Conservation (phyloP, 2,329 filamentous ascomycete species). For the Pseudocercospora eumusae region DNA sequence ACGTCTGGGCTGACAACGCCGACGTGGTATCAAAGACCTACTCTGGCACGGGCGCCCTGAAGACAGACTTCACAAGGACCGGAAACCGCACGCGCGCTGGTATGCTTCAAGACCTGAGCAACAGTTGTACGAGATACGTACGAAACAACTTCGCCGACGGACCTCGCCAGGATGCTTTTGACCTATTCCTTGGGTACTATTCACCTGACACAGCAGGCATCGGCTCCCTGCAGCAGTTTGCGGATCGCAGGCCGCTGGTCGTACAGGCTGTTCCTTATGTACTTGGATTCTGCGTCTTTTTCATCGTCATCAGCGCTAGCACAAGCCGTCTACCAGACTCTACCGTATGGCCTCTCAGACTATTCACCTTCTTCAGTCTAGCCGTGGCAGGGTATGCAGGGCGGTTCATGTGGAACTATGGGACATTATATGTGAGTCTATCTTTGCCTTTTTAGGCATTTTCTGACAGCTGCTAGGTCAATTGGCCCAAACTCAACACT, state of each 20-base stretch:
- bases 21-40: constrained; percentile 92
- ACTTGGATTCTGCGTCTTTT: constrained; percentile 80
- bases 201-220: constrained; percentile 71
- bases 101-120: constrained; percentile 80
- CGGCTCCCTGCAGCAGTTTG: constrained; percentile 73
- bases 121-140: constrained; percentile 85
- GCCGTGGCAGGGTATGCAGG: constrained; percentile 68
- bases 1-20: constrained; percentile 97
- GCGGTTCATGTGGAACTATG: constrained; percentile 78
- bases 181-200: constrained; percentile 88
- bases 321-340: constrained; percentile 72
- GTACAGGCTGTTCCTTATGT: constrained; percentile 95
- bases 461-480: constrained; percentile 64
- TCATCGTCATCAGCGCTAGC: constrained; percentile 73
- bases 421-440: constrained; percentile 88
- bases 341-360: constrained; percentile 73
- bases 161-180: constrained; percentile 90
- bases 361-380: constrained; percentile 80
- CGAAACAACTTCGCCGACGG: constrained; percentile 95
- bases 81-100: constrained; percentile 84
- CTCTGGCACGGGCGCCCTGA: constrained; percentile 93
- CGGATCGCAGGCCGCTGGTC: constrained; percentile 79
- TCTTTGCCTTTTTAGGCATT: not conserved
- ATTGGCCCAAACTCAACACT: constrained; percentile 96
- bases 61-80: constrained; percentile 96